Percentiles rank a stretch among this genome's conserved stretches.
These are phyloP conservation scores for Pleurotus citrinopileatus DNA, from an alignment of 768 basidiomycete species.

Conservation along the genomic window DNA sequence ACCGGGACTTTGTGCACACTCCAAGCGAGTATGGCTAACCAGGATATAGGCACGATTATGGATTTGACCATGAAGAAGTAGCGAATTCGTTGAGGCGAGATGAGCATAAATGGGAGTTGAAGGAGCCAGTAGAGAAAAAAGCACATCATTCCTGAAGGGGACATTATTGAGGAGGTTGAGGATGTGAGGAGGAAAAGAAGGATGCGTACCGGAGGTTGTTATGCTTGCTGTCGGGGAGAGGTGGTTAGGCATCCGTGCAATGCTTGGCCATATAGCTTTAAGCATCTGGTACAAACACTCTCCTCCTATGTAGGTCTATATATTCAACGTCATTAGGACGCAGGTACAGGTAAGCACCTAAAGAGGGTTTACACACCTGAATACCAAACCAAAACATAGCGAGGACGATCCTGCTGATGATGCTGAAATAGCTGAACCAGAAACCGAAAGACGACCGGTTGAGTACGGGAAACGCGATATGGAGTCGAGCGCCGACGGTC, in stretches of 20 bases:
- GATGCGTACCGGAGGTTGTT: constrained; percentile 51
- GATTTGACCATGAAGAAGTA: constrained; percentile 74
- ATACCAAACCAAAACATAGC: constrained; percentile 84
- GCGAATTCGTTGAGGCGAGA: constrained; percentile 77
- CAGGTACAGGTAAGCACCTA: neutral
- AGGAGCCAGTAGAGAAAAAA: constrained; percentile 79
- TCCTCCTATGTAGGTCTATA: constrained; percentile 56
- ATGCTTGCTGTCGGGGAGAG: constrained; percentile 57
- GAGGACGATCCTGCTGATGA: constrained; percentile 72
- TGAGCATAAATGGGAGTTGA: constrained; percentile 71
- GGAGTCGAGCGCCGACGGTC: constrained; percentile 72
- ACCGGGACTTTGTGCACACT: constrained; percentile 67
- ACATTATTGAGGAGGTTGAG: neutral
- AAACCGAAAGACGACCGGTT: constrained; percentile 87
- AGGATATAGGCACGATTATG: constrained; percentile 60
- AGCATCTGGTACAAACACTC: constrained; percentile 81
- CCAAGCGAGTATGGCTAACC: constrained; percentile 78
- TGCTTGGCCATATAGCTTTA: constrained; percentile 81
- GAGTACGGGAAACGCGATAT: constrained; percentile 73
- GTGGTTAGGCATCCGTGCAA: constrained; percentile 60
- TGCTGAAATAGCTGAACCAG: constrained; percentile 86
- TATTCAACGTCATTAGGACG: neutral
- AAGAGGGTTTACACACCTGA: constrained; percentile 40
- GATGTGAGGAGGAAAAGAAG: neutral
- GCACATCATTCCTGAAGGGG: constrained; percentile 71